Evolutionary conservation across 768 basidiomycete genomes (phyloP).

Genomic region (Podaxis sp.): DNA sequence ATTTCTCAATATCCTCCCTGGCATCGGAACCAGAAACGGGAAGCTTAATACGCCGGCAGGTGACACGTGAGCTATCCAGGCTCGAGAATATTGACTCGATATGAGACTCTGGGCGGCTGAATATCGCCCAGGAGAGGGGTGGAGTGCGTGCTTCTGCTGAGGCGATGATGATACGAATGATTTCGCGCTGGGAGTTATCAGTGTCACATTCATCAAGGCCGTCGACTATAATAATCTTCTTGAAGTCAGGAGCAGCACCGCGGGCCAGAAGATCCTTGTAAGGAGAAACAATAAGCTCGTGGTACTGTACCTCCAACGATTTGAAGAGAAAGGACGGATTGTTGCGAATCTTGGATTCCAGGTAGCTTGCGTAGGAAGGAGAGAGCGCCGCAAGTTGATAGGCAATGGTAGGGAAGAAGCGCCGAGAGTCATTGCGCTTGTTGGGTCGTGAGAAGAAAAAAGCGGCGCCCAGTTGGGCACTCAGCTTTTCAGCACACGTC

Average conservation of each 20-base stretch:
- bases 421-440: conserved; percentile 19
- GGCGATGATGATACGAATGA: conserved; percentile 16
- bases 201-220: conserved; percentile 26
- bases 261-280: not conserved
- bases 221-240: conserved; percentile 20
- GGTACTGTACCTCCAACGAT: conserved; percentile 16
- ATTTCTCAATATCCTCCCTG: not conserved
- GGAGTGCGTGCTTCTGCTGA: not conserved
- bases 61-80: not conserved
- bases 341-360: conserved; percentile 11
- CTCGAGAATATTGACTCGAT: not conserved
- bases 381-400: conserved; percentile 22
- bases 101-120: conserved; percentile 26
- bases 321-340: conserved; percentile 17
- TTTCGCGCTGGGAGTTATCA: conserved; percentile 3
- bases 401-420: conserved; percentile 29
- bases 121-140: conserved; percentile 21
- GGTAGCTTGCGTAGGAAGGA: not conserved
- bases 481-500: conserved; percentile 20
- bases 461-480: conserved; percentile 24
- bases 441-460: conserved; percentile 33
- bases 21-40: not conserved
- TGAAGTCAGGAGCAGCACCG: not conserved
- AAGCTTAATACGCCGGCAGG: not conserved
- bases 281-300: conserved; percentile 16